Base-by-base conservation (phyloP, 1,139 yeast genomes). In the Kodamaea anthophila region DNA sequence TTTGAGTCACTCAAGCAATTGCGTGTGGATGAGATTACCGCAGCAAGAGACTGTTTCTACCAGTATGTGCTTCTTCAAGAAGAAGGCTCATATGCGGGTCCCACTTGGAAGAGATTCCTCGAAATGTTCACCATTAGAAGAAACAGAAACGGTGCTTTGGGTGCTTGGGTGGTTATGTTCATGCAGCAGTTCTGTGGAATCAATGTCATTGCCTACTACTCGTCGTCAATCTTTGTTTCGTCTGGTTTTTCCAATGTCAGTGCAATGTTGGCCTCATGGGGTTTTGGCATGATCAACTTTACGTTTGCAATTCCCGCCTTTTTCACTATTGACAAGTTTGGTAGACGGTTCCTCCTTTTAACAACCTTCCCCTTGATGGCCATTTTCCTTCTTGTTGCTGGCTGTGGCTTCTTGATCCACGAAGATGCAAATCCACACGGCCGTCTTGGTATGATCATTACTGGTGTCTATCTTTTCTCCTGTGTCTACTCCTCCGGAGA, bases 171-270 rank as follows among this genome's bases (percentile, higher is more conserved):
- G 39, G 84, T 78, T 39, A 85, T 86, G 77, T 81, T 84, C 51
- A 81, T 82, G 86, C 95, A 86, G 61, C 95, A 86, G 53, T 82
- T 86, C 62, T 85, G 94, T 58, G 95, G 95, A 47, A 78, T 86
- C 50, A 86, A 85, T 47, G 93, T 84, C 32, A 84, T 86, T 57
- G 93, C 94, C 12, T 80, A 81, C 55, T 82, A 80, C 53, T 77
- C 86, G 0, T 76, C 87, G 1, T 67, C 82, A 9, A 84, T 85
- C 39, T 85, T 85, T 55, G 57, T 70, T 25, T 68, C 77, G 30
- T 76, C 88, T 14, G 79, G 81, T 21, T 80, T 80, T 52, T 56
- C 73, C 18, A 74, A 68, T 36, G 63, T 74, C 31, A 63, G 70
- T 36, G 77, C 94, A 0, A 57, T 85, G 47, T 57, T 81, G 41